Evolutionary conservation across 768 basidiomycete genomes (phyloP), one percentile per base, ranked within the genome.

Genomic region (Russula foetens): DNA sequence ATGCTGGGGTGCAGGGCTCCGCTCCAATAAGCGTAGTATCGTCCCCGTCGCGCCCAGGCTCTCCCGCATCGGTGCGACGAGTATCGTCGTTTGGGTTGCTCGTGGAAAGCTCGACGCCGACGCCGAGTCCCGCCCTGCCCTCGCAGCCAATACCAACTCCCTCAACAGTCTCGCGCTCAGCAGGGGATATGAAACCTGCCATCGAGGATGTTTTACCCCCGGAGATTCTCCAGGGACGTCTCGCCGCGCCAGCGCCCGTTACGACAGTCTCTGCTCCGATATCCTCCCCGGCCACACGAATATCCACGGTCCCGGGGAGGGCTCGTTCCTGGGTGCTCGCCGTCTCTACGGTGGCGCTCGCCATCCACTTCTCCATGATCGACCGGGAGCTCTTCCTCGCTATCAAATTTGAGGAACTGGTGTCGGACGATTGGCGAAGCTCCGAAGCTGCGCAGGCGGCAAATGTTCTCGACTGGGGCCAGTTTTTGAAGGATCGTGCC

Each of bases 351-450:
- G 82, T 83, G 39, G 73, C 73, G 5, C 71, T 97, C 35, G 88
- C 88, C 1, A 79, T 84, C 54, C 89, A 93, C 67, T 89, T 95
- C 67, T 80, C 87, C 7, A 86, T 92, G 80, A 92, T 96, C 64
- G 92, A 96, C 64, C 81, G 90, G 26, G 92, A 95, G 66, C 74
- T 95, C 56, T 91, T 93, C 70, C 84, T 89, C 71, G 81, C 82
- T 14, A 79, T 96, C 71, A 87, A 86, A 66, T 93, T 93, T 68
- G 90, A 94, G 68, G 93, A 96, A 67, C 77, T 93, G n/a, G 84
- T 92, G 41, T 77, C 84, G 62, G 81, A 83, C 51, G 84, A 88
- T 41, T 88, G 86, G 86, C 77, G 79, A 71, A 76, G 77, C 11
- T 78, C 80, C 50, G 77, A 81, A 58, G 61, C 61, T 14, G 61